Evolutionary conservation across 257 asterid species (phyloP).

Genomic region (Solanum bukasovii): DNA sequence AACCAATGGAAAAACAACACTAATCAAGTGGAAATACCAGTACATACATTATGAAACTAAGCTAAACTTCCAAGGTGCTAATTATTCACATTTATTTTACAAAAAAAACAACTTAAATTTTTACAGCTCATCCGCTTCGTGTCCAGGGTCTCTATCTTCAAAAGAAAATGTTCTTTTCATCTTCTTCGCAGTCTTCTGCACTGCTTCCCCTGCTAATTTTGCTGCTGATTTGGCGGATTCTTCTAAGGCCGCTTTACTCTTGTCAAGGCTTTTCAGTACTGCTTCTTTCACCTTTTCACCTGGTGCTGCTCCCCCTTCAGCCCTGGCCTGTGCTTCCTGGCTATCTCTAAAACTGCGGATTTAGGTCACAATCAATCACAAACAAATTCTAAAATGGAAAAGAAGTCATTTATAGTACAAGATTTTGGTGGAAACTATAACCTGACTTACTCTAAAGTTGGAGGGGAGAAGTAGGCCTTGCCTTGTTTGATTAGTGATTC

Average conservation of each 20-base stretch:
- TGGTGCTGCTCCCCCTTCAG: background rate
- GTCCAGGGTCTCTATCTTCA: background rate
- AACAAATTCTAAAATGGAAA: background rate
- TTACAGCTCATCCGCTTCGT: slow-evolving; percentile 7
- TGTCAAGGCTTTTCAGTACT: slow-evolving; percentile 23
- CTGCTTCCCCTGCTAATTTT: slow-evolving; percentile 1
- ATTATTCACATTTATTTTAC: background rate
- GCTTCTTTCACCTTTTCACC: slow-evolving; percentile 31
- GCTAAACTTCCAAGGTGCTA: background rate
- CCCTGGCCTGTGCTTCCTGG: background rate
- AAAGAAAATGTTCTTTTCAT: slow-evolving; percentile 4
- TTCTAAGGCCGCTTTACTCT: slow-evolving; percentile 15
- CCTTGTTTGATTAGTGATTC: background rate
- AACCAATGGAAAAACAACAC: background rate
- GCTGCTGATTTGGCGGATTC: slow-evolving; percentile 24
- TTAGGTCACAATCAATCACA: background rate
- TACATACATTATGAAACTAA: background rate
- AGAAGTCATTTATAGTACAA: background rate
- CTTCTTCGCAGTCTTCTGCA: background rate
- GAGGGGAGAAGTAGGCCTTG: slow-evolving; percentile 2
- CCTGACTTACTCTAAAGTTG: slow-evolving; percentile 19
- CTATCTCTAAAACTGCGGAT: slow-evolving; percentile 9
- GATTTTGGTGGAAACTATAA: background rate
- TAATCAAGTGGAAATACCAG: background rate
- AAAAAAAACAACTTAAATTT: background rate